These are phyloP conservation scores for Gaeumannomyces sp. DNA, from an alignment of 2,329 filamentous ascomycete species.

Conservation along the genomic window DNA sequence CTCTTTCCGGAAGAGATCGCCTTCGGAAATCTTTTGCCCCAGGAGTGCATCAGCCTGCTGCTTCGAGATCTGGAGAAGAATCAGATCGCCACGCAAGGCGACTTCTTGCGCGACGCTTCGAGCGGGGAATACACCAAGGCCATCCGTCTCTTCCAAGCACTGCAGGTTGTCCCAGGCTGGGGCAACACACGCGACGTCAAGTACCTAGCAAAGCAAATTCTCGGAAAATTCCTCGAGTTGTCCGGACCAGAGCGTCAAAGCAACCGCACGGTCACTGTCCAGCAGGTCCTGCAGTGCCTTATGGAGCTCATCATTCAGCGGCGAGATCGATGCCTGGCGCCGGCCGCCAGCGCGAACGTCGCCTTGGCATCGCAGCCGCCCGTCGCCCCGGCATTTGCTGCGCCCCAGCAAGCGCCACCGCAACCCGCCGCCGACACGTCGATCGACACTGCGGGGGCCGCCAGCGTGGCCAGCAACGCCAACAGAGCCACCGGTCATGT, in stretches of 20 bases:
- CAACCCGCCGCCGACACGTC: too few species aligned
- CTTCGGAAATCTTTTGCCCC: slow-evolving; percentile 41
- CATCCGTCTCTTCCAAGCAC: slow-evolving; percentile 27
- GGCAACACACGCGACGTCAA: slow-evolving; percentile 59
- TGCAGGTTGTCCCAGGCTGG: slow-evolving; percentile 45
- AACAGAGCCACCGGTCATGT: too few species aligned
- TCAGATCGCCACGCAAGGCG: slow-evolving; percentile 19
- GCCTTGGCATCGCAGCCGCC: too few species aligned
- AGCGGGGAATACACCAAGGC: slow-evolving; percentile 19
- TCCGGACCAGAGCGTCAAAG: slow-evolving; percentile 43
- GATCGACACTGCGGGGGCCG: too few species aligned
- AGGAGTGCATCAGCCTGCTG: slow-evolving; percentile 40
- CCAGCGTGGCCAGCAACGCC: too few species aligned
- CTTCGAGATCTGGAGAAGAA: slow-evolving; percentile 16
- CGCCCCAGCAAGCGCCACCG: too few species aligned
- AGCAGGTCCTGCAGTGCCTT: too few species aligned
- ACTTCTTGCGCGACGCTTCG: slow-evolving; percentile 17
- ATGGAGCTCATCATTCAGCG: too few species aligned
- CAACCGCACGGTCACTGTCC: slow-evolving; percentile 33
- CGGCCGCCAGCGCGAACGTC: too few species aligned
- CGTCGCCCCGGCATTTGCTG: too few species aligned
- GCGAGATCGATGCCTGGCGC: too few species aligned
- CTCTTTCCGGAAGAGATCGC: slow-evolving; percentile 57
- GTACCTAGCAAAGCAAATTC: slow-evolving; percentile 44
- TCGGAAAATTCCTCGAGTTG: slow-evolving; percentile 30